Base-by-base conservation (phyloP, 768 basidiomycete genomes). In the Hericium rajendrae region DNA sequence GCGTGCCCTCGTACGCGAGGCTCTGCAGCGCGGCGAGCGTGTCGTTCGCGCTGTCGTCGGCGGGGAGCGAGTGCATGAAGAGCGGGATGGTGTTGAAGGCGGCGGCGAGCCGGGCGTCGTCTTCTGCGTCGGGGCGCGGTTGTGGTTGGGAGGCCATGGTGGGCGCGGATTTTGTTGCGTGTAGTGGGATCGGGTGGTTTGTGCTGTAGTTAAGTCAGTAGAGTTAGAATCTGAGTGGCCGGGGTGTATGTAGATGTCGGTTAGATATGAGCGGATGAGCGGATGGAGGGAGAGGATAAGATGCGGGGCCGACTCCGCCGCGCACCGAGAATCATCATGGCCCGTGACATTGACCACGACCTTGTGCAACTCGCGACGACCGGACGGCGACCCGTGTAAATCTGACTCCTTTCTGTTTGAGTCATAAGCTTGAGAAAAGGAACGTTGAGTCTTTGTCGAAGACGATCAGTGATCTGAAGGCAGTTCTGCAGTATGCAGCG, bases 61-160 rank as follows among this genome's bases (percentile, higher is more conserved):
- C 88, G 4, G 94, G 94, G 18, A 97, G 76, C 18, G 84, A 81
- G 64, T 84, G 84, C 94, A 98, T 98, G 73, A 99, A 99, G 39
- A 99, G 74, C 6, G 97, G 97, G 2, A 88, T 72, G 4, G 79
- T 75, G 62, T 94, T 85, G 46, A 85, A 72, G 15, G 66, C 71
- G 18, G n/a, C 15, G 4, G 69, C 69, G 22, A 82, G 63, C 52
- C 72, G 74, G 40, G 74, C 71, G 6, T 72, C 72, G 4, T 65
- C 13, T 18, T 71, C 60, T 3, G 58, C 48, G 5, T 63, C 65
- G 8, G 28, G 28, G 28, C 28, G 28, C 28, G 28, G 28, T 20
- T 64, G 65, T 3, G 67, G 71, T 5, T 56, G 56, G 1, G 61
- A 58, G 22, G 20, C 38, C 40, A 37, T 16, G 6, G 53, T 5